phyloP scores from a whole-genome alignment of 2,329 filamentous ascomycete genomes.

The Fusarium succisae region DNA sequence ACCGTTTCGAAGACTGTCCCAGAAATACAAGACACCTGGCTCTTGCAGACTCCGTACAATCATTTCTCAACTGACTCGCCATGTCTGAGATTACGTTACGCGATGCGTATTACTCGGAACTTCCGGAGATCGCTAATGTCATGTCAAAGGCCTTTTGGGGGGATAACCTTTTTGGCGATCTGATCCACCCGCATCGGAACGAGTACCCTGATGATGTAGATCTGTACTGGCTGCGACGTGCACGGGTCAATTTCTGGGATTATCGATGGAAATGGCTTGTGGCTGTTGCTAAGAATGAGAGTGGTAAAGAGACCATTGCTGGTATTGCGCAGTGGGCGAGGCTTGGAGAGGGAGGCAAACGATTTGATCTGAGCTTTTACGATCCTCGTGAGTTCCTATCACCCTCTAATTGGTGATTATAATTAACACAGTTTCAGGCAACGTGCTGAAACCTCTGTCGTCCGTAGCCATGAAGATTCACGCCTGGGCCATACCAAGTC shows the following conservation, averaged over 20 bases:
- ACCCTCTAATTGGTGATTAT: rapidly evolving
- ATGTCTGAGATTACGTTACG: constrained; percentile 31
- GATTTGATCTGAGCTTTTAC: constrained; percentile 3
- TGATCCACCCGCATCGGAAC: constrained; percentile 48
- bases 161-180: constrained; percentile 46
- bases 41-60: not conserved
- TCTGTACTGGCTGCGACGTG: constrained; percentile 44
- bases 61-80: not conserved
- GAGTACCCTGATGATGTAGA: constrained; percentile 45
- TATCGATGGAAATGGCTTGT: constrained; percentile 43
- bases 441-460: constrained; percentile 27
- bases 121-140: constrained; percentile 43
- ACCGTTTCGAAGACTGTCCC: not conserved
- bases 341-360: constrained; percentile 24
- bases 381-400: constrained; percentile 14
- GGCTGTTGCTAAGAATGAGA: constrained; percentile 33
- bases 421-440: not conserved
- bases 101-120: constrained; percentile 36
- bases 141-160: constrained; percentile 47
- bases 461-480: constrained; percentile 22
- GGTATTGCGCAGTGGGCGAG: constrained; percentile 36
- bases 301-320: constrained; percentile 12
- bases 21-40: constrained; percentile 7
- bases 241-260: constrained; percentile 43
- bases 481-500: constrained; percentile 11